Percentiles rank a stretch among this genome's conserved stretches.
phyloP scores from a whole-genome alignment of 345 rosid species.

The Conringia planisiliqua region DNA sequence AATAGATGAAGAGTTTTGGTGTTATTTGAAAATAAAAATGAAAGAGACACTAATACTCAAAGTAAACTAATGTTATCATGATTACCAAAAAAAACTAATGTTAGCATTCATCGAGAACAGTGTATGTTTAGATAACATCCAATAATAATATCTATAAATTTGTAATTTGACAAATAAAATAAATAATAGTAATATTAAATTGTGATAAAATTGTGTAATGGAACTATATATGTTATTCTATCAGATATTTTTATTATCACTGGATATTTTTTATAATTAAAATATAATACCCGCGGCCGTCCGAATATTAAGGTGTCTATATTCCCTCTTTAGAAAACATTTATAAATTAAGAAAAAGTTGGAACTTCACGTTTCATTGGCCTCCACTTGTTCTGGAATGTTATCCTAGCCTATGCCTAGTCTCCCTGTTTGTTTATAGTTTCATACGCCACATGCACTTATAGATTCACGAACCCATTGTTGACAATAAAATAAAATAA shows the following conservation, averaged over 20 bases:
- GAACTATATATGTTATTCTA: background rate
- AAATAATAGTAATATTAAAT: background rate
- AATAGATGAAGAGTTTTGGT: background rate
- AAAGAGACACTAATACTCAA: background rate
- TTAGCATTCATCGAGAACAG: background rate
- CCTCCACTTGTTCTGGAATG: constrained; percentile 32
- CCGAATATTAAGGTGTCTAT: constrained; percentile 31
- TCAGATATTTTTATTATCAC: background rate
- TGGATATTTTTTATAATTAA: background rate
- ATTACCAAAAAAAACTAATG: too few species aligned
- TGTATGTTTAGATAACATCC: background rate
- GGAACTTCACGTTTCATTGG: constrained; percentile 26
- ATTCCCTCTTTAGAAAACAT: constrained; percentile 4
- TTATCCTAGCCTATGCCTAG: constrained; percentile 25
- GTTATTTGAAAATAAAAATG: background rate
- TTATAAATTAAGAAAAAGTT: constrained; percentile 10
- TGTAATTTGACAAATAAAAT: background rate
- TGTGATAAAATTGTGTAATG: background rate
- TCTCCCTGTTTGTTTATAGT: constrained; percentile 1
- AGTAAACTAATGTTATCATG: too few species aligned
- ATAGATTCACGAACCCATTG: background rate
- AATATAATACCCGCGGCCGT: constrained; percentile 3
- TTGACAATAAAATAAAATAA: background rate
- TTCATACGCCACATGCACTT: background rate
- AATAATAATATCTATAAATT: background rate